Evolutionary conservation across 768 basidiomycete genomes (phyloP).

Genomic region (Leccinum barrowsii): DNA sequence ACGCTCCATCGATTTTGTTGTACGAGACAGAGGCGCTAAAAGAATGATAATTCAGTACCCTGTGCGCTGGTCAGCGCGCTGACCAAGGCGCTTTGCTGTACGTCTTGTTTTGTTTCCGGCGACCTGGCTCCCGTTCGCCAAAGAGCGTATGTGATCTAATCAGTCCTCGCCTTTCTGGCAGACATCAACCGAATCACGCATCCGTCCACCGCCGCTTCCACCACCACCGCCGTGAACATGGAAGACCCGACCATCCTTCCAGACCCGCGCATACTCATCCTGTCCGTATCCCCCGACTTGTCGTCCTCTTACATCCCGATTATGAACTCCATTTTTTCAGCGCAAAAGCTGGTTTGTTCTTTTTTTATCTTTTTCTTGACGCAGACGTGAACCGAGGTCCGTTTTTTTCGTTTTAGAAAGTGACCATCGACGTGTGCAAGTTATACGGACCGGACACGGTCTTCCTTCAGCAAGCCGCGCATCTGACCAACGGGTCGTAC

Average conservation of each 20-base stretch:
- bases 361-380: neutral
- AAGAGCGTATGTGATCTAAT: neutral
- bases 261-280: slow-evolving; percentile 64
- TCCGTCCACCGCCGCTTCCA: slow-evolving; percentile 24
- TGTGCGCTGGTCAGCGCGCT: slow-evolving; percentile 83
- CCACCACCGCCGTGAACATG: slow-evolving; percentile 10
- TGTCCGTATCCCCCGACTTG: slow-evolving; percentile 90
- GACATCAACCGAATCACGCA: slow-evolving; percentile 61
- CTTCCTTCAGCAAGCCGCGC: slow-evolving; percentile 95
- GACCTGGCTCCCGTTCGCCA: neutral
- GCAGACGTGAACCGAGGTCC: slow-evolving; percentile 23
- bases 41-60: slow-evolving; percentile 38
- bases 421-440: slow-evolving; percentile 95
- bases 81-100: slow-evolving; percentile 91
- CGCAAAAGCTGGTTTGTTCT: slow-evolving; percentile 83
- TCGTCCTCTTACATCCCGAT: slow-evolving; percentile 93
- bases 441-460: slow-evolving; percentile 86
- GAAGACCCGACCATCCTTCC: slow-evolving; percentile 34
- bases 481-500: slow-evolving; percentile 93
- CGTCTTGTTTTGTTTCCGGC: slow-evolving; percentile 11
- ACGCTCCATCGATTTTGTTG: slow-evolving; percentile 1
- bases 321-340: slow-evolving; percentile 99
- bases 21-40: slow-evolving; percentile 6
- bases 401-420: slow-evolving; percentile 56
- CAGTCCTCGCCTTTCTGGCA: slow-evolving; percentile 38